Conservation (phyloP, 2,329 filamentous ascomycete species). For the Arthrinium puccinioides region DNA sequence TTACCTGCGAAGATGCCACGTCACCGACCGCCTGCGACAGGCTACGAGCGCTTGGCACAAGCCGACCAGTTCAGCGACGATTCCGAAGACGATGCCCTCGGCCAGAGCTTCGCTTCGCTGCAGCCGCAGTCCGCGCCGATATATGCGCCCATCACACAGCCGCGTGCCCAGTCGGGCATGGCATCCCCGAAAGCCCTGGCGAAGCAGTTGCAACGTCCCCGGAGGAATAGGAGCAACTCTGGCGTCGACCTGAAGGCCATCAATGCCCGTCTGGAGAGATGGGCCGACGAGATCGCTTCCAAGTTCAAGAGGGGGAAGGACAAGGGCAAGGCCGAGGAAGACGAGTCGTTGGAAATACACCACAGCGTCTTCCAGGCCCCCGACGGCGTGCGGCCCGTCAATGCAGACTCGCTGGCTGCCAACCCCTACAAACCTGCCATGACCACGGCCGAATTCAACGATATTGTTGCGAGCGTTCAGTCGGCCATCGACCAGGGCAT, state of each 20-base stretch:
- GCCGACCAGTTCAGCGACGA: constrained; percentile 70
- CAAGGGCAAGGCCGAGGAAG: constrained; percentile 64
- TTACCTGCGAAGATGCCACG: constrained; percentile 63
- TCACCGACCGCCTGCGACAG: constrained; percentile 64
- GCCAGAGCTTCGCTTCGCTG: constrained; percentile 43
- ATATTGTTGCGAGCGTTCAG: constrained; percentile 83
- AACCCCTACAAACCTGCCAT: constrained; percentile 52
- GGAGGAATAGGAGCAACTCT: constrained; percentile 57
- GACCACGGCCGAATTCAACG: constrained; percentile 76
- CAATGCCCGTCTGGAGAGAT: constrained; percentile 88
- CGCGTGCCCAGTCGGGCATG: constrained; percentile 54
- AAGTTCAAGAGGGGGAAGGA: constrained; percentile 86
- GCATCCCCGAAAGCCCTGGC: constrained; percentile 41
- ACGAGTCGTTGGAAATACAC: constrained; percentile 89
- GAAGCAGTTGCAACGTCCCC: constrained; percentile 36
- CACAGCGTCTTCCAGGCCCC: constrained; percentile 95
- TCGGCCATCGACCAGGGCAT: constrained; percentile 82
- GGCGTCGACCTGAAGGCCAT: constrained; percentile 98
- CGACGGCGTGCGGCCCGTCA: constrained; percentile 75
- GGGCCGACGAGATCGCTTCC: constrained; percentile 96
- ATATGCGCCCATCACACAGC: constrained; percentile 57
- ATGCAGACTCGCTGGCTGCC: constrained; percentile 63
- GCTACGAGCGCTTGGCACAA: constrained; percentile 79
- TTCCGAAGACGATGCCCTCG: constrained; percentile 58
- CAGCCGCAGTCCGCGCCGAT: constrained; percentile 50